phyloP scores from a whole-genome alignment of 192 early-diverging fungal species.

The Nowakowskiella sp. region DNA sequence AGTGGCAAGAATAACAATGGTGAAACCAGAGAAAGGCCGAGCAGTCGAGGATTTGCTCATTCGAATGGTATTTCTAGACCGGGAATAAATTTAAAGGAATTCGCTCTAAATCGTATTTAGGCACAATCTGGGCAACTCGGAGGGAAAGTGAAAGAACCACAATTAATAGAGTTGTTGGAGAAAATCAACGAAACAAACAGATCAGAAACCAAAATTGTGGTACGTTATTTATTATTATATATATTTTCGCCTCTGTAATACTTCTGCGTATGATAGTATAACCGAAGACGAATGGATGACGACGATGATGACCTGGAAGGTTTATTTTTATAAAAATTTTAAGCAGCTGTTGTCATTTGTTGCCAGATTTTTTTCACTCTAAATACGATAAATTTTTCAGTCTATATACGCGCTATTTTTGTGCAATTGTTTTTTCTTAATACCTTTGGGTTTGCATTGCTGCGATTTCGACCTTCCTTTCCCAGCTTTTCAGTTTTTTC shows the following conservation, averaged over 20 bases:
- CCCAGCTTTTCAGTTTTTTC: slow-evolving; percentile 44
- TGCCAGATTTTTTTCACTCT: slow-evolving; percentile 41
- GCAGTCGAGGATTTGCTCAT: slow-evolving; percentile 85
- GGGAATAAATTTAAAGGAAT: neutral
- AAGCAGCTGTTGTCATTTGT: no score
- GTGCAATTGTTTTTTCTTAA: no score
- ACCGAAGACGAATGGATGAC: no score
- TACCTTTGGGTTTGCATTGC: slow-evolving; percentile 44
- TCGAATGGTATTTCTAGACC: slow-evolving; percentile 51
- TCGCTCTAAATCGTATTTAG: slow-evolving; percentile 5
- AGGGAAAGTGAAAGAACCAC: slow-evolving; percentile 71
- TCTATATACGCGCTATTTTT: no score
- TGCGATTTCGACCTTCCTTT: slow-evolving; percentile 50
- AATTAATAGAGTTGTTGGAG: slow-evolving; percentile 78
- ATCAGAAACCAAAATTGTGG: slow-evolving; percentile 66
- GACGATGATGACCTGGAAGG: no score
- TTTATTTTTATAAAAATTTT: no score
- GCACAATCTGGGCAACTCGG: slow-evolving; percentile 74
- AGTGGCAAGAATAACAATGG: slow-evolving; percentile 87
- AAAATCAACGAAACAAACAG: slow-evolving; percentile 69
- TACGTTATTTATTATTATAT: slow-evolving; percentile 36
- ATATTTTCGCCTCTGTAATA: no score
- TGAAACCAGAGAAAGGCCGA: slow-evolving; percentile 80
- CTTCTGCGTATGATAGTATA: no score
- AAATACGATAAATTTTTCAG: no score